Evolutionary conservation across 352 stramenopile genomes (phyloP), one percentile per base, ranked within the genome.

Genomic region (Globisporangium ultimum): DNA sequence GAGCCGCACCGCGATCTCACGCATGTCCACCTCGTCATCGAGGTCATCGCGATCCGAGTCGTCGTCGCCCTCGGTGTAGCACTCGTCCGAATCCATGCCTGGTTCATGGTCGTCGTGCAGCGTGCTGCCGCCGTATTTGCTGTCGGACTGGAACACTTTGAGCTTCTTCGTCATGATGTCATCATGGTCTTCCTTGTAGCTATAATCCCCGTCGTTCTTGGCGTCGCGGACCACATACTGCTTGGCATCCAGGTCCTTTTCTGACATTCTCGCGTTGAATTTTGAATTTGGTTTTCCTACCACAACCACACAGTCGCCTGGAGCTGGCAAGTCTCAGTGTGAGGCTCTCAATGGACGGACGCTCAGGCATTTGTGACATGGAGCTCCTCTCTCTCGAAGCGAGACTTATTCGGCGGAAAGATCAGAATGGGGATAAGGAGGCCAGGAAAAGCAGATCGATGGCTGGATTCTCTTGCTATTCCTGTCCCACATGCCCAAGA

Each of bases 11-110:
- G 61, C 54, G 46, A 84, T 82, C 36, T 66, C 69, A 13, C 47
- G 47, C 43, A 80, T 77, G 42, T 89, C 71, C 21, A 84, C 69
- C 12, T 79, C 66, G 48, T 69, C 68, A n/a, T 53, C 56, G 9
- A 55, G 36, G 38, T 61, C 55, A 21, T 69, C 55, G 41, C 8
- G 28, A 24, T 59, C 18, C 14, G 66, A 64, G 45, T 61, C 74
- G 20, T 65, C 55, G n/a, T 64, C 69, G 50, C 73, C 64, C 18
- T 70, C 76, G 0, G 38, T 56, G 48, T 52, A 12, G 11, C 42
- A 58, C 48, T 62, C 61, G 12, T 58, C 58, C 22, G 43, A 53
- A 21, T 53, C 60, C 17, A 57, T 57, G 48, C 75, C 71, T 24
- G 70, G 34, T 66, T 68, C 51, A 69, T 70, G 34, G 63, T 74